Evolutionary conservation across 1,139 yeast genomes (phyloP), one percentile per base, ranked within the genome.

Genomic region (Pichia inconspicua): DNA sequence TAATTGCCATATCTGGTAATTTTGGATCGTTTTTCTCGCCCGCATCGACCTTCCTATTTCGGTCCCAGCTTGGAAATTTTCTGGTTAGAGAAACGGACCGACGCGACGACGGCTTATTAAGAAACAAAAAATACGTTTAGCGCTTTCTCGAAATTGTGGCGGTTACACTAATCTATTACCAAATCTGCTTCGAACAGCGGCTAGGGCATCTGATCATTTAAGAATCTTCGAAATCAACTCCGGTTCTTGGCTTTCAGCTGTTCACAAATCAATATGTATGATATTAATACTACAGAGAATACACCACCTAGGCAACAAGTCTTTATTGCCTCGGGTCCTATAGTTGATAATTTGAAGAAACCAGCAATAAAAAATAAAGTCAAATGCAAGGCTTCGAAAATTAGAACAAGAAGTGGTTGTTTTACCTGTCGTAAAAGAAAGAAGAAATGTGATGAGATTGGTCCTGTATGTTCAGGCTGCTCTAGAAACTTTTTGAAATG

Each of bases 361-460:
- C n/a, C 34, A 30, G 12, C 15, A 5, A 30, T 30, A 5, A 30
- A 30, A 30, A 30, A 30, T 30, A 30, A 30, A 14, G 19, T 17
- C 19, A 34, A 34, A 34, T 10, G 22, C 37, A 34, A 34, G 14
- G 37, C 14, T 17, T 58, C 62, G 2, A 59, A 55, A 45, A 61
- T 60, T 11, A 56, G 75, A 46, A 66, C 75, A 2, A 66, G 67
- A 53, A 64, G 70, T 0, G 78, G 77, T 6, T 73, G 78, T 49
- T 66, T 73, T 52, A 69, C 75, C 22, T 73, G 79, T 53, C 64
- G 78, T 35, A 68, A 67, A 49, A 64, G 78, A 48, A 73, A 73
- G 66, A 74, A 74, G 69, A 74, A 74, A 61, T 74, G 79, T 58
- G 74, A 74, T 55, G 78, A 74, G 55, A 50, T 42, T 1, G 64